phyloP scores from a whole-genome alignment of 2,329 filamentous ascomycete genomes.

The Colletotrichum eremochloae region DNA sequence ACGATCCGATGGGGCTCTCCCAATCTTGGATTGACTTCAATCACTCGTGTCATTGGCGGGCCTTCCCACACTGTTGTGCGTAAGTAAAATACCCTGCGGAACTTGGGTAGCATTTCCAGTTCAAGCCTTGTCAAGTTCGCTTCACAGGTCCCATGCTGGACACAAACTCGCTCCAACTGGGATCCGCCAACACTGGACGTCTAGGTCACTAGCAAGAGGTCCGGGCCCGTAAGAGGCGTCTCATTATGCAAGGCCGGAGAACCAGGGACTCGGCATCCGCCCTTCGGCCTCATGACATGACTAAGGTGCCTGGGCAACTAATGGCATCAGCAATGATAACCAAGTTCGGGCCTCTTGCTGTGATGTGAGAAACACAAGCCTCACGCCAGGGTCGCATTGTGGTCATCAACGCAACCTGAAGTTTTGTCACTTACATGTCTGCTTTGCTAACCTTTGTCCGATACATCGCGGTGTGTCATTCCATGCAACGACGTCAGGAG shows the following conservation, averaged over 20 bases:
- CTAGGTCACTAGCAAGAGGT: not conserved
- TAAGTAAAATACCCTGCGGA: not conserved
- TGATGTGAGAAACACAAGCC: not conserved
- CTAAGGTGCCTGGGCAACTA: not conserved
- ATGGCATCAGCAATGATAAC: not conserved
- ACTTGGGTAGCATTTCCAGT: not conserved
- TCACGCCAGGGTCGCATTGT: not conserved
- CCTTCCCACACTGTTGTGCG: not conserved
- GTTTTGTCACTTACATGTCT: not conserved
- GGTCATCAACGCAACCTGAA: not conserved
- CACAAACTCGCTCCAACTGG: not conserved
- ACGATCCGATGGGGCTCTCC: constrained; percentile 1
- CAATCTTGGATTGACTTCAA: not conserved
- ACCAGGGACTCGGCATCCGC: not conserved
- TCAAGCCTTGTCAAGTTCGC: not conserved
- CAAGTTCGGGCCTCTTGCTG: not conserved
- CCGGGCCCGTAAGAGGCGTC: not conserved
- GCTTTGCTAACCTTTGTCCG: not conserved
- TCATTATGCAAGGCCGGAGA: not conserved
- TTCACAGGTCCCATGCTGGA: not conserved
- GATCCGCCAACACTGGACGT: not conserved
- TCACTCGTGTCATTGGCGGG: not conserved
- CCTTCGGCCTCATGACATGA: not conserved
- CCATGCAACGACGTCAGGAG: too few species aligned
- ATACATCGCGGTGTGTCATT: not conserved